Conservation (phyloP, 2,329 filamentous ascomycete species). For the Epichloe scottii region DNA sequence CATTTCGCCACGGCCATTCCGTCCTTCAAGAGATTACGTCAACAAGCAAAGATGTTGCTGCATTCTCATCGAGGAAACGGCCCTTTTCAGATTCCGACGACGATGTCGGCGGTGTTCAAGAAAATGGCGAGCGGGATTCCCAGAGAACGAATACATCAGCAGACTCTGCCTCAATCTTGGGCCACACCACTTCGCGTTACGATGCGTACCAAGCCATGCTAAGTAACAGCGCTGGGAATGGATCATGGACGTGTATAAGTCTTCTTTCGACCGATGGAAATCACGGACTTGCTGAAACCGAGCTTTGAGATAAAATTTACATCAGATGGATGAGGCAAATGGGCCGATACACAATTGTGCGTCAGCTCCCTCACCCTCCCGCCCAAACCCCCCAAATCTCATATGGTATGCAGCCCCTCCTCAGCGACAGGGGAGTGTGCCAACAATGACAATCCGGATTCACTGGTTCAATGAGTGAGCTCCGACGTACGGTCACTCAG, state of each 20-base stretch:
- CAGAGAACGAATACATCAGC: neutral
- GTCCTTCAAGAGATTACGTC: neutral
- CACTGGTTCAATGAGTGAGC: neutral
- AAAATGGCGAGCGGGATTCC: neutral
- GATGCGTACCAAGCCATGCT: conserved; percentile 24
- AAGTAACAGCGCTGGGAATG: conserved; percentile 12
- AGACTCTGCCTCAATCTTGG: neutral
- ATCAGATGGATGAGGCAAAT: neutral
- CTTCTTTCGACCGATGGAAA: conserved; percentile 23
- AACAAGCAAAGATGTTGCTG: neutral
- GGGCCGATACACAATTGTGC: neutral
- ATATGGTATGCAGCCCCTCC: neutral
- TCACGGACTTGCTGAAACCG: conserved; percentile 19
- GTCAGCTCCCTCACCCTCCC: neutral
- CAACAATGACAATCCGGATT: no score
- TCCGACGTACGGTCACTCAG: neutral
- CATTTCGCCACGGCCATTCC: neutral
- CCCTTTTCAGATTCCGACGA: neutral
- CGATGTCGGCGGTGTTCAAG: neutral
- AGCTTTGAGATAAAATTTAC: conserved; percentile 15
- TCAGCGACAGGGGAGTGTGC: neutral
- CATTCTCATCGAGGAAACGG: neutral
- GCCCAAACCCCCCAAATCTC: neutral
- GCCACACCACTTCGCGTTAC: conserved; percentile 13
- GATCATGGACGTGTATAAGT: conserved; percentile 18